phyloP scores from a whole-genome alignment of 2,329 filamentous ascomycete species.

The Diaporthe vexans region DNA sequence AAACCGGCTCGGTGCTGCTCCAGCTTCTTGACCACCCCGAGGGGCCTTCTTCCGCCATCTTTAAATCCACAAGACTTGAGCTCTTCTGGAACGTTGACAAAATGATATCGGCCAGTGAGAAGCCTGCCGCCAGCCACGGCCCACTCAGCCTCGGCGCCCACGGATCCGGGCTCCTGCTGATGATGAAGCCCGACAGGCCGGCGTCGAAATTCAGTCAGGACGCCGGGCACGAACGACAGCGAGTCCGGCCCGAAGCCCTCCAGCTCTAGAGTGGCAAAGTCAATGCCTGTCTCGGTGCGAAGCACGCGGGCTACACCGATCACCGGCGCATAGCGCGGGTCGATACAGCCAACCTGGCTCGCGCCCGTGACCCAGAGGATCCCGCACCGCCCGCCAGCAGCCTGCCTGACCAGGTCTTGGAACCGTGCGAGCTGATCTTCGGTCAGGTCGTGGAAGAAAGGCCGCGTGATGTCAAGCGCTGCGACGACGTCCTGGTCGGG shows the following conservation, averaged over 20 bases:
- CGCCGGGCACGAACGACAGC: constrained; percentile 17
- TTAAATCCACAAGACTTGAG: background rate
- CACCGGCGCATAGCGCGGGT: constrained; percentile 48
- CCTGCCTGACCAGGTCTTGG: background rate
- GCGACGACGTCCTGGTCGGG: background rate
- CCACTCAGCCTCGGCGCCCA: background rate
- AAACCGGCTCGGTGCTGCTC: constrained; percentile 4
- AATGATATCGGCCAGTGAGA: constrained; percentile 2
- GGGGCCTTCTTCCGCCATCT: background rate
- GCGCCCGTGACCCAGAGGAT: constrained; percentile 52
- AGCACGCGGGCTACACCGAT: constrained; percentile 50
- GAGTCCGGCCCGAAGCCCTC: constrained; percentile 36
- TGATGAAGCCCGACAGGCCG: background rate
- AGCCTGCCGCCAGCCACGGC: background rate
- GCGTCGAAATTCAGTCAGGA: constrained; percentile 40
- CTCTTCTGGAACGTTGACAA: background rate
- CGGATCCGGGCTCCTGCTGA: background rate
- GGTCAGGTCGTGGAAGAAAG: background rate
- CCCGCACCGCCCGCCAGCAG: background rate
- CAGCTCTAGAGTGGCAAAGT: constrained; percentile 51
- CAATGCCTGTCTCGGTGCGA: constrained; percentile 48
- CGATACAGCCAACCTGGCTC: constrained; percentile 46
- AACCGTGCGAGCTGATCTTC: background rate
- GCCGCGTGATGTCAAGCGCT: background rate
- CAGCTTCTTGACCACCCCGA: background rate